Base-by-base conservation (phyloP, 192 early-diverging fungal genomes). In the Dispira simplex region DNA sequence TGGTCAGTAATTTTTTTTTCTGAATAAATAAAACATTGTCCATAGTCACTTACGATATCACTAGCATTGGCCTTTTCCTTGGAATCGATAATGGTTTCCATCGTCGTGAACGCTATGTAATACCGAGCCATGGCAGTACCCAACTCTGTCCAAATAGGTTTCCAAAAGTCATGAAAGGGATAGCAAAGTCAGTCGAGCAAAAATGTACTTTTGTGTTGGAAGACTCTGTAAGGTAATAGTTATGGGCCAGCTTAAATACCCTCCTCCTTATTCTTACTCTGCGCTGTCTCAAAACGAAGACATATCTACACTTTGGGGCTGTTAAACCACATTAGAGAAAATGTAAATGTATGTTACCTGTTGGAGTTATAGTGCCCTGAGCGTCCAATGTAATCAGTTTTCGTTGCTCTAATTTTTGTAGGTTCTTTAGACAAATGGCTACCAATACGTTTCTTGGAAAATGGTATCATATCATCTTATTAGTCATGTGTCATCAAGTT, bases 81-180 rank as follows among this genome's bases (percentile, higher is more conserved):
- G n/a, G 44, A 26, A 9, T 44, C 13, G 2, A 44, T 8, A 27
- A 60, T 13, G 8, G 14, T 44, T 12, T 27, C 14, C 26, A 60
- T 27, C 16, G 58, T 60, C 2, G 39, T 14, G 39, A 60, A 60
- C 2, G 16, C 11, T 12, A 60, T 44, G 32, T 27, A 60, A 43
- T 60, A 60, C 44, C 39, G 26, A 32, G 58, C 58, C 58, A 60
- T 60, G 32, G 58, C 58, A 18, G 32, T 11, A 18, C 58, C 58
- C 58, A 60, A 44, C 44, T 27, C 58, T 60, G 43, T 20, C 3
- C 26, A 57, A 14, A 3, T 16, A 25, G 25, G 20, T 23, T 16
- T 3, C 1, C 55, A 57, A 27, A 14, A 27, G n/a, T n/a, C n/a
- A n/a, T n/a, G n/a, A n/a, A n/a, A n/a, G n/a, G n/a, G n/a, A n/a